Conservation (phyloP, 768 basidiomycete genomes). For the Dendrothele bispora region DNA sequence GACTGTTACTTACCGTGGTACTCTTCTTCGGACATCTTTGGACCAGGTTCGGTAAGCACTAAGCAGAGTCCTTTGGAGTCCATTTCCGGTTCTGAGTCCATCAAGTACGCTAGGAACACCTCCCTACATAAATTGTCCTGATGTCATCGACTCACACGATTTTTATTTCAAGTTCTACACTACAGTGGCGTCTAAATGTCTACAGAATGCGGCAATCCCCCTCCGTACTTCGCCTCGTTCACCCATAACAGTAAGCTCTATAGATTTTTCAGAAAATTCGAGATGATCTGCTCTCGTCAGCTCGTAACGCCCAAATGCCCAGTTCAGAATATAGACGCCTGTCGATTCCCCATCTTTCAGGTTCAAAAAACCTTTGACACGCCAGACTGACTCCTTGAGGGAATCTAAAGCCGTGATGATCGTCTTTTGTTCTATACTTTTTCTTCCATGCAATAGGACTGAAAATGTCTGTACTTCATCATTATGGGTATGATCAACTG, state of each 20-base stretch:
- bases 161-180: slow-evolving; percentile 14
- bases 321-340: slow-evolving; percentile 68
- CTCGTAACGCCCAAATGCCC: slow-evolving; percentile 91
- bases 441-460: slow-evolving; percentile 36
- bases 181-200: slow-evolving; percentile 37
- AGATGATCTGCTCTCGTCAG: slow-evolving; percentile 28
- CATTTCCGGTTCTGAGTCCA: background rate
- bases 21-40: slow-evolving; percentile 2
- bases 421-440: slow-evolving; percentile 32
- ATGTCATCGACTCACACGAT: too few relatives aligned
- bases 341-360: slow-evolving; percentile 32
- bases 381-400: slow-evolving; percentile 71
- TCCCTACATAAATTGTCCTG: background rate
- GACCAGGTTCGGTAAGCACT: slow-evolving; percentile 2
- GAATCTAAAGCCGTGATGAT: slow-evolving; percentile 47
- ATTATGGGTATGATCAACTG: slow-evolving; percentile 44
- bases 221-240: slow-evolving; percentile 76
- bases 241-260: slow-evolving; percentile 89
- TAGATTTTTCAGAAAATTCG: slow-evolving; percentile 22
- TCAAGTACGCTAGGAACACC: background rate
- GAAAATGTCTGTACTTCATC: slow-evolving; percentile 87
- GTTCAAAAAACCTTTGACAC: slow-evolving; percentile 85
- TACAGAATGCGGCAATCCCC: slow-evolving; percentile 55
- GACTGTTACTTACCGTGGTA: slow-evolving; percentile 8
- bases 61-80: slow-evolving; percentile 7